Evolutionary conservation across 2,329 filamentous ascomycete species (phyloP), one percentile per base, ranked within the genome.

Genomic region (Plectosphaerella sp.): DNA sequence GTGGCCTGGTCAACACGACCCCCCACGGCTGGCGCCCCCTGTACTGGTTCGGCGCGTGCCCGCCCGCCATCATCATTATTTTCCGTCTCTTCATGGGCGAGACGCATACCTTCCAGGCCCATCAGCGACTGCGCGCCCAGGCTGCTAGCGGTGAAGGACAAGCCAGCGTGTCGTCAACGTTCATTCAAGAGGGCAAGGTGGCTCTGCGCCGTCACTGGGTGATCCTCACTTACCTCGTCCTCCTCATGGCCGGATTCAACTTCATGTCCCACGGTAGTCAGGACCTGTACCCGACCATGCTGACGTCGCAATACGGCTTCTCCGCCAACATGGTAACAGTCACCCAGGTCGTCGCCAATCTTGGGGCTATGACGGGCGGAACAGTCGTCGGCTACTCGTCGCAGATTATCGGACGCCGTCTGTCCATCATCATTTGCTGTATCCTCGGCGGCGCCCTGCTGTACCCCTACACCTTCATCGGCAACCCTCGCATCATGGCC

Each of bases 211-310:
- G 83, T 11, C 89, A 96, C 68, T 96, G 91, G 91, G 58, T 90
- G 14, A 69, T 95, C 3, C 75, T 96, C 52, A 73, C 84, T 36
- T 96, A 96, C 70, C 76, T 96, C 52, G 89, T 96, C 7, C 74
- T 96, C 18, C 75, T 96, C 39, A 95, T 95, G 89, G 87, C 89
- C 2, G 90, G 90, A 4, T 94, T 96, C 75, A 96, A 95, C 71
- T 95, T 94, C 65, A 91, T 94, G 88, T 88, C 85, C 16, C 89
- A 92, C 64, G 88, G 88, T 50, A 87, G 83, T 20, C 68, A 88
- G 66, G 80, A 83, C 59, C 64, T 85, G 25, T 84, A 84, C 58
- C 81, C 81, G 3, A 83, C 80, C 18, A 77, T 85, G 77, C 64
- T 85, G 22, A 66, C 72, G 57, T 81, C 79, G 59, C 78, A 84